Conservation (phyloP, 805 yeast genomes). For the Pichia kluyveri region DNA sequence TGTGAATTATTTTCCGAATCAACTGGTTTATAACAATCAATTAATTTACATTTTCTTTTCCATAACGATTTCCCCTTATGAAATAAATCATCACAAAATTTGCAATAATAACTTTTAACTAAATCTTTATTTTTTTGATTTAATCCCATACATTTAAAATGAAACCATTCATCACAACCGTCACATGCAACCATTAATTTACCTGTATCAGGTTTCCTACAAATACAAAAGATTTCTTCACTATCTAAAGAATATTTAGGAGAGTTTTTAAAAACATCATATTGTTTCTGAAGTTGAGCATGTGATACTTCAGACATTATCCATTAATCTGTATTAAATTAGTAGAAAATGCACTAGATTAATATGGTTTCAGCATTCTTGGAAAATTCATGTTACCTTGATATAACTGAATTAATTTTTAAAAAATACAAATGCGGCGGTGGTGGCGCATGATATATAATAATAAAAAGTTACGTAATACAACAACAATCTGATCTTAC, state of each 20-base stretch:
- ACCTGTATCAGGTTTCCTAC: constrained; percentile 72
- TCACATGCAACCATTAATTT: constrained; percentile 91
- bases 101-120: constrained; percentile 62
- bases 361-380: no score
- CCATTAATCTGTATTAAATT: no score
- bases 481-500: no score
- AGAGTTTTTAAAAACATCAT: constrained; percentile 21
- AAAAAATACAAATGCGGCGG: no score
- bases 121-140: constrained; percentile 41
- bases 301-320: neutral
- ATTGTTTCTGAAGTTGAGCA: constrained; percentile 19
- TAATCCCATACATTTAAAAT: constrained; percentile 66
- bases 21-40: constrained; percentile 49
- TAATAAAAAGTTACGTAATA: no score
- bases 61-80: constrained; percentile 49
- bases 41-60: constrained; percentile 68
- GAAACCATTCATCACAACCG: constrained; percentile 94
- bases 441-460: no score
- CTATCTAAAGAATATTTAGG: constrained; percentile 37
- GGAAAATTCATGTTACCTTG: no score
- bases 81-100: constrained; percentile 48
- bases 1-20: constrained; percentile 36
- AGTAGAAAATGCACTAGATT: no score
- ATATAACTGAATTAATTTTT: no score
- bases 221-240: constrained; percentile 62